A percentile compares a stretch with the other conserved stretches of the same genome.
phyloP scores from a whole-genome alignment of 2,329 filamentous ascomycete genomes.

The Sordariomycetes sp. region DNA sequence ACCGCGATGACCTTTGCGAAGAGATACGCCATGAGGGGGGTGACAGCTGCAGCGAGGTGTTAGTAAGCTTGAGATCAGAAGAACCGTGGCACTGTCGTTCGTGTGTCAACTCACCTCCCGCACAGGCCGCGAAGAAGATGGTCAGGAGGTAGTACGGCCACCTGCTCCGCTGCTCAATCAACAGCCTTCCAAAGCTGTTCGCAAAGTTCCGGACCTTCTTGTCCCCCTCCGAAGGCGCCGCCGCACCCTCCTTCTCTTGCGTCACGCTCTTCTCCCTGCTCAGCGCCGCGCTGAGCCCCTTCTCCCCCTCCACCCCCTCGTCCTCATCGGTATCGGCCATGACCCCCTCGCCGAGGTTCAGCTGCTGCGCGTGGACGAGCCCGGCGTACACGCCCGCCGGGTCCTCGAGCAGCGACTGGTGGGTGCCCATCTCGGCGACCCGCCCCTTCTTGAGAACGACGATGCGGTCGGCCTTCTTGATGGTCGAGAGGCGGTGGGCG shows the following conservation, averaged over 20 bases:
- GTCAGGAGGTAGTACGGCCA: constrained; percentile 40
- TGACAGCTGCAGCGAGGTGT: constrained; percentile 25
- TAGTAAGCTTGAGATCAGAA: neutral
- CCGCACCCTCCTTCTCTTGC: constrained; percentile 12
- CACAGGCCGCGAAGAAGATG: constrained; percentile 29
- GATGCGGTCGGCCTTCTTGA: constrained; percentile 69
- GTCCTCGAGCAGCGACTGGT: constrained; percentile 55
- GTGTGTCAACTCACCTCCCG: neutral
- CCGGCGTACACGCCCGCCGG: constrained; percentile 54
- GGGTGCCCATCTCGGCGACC: constrained; percentile 64
- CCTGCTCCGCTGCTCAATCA: constrained; percentile 42
- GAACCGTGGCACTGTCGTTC: neutral
- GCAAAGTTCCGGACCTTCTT: constrained; percentile 30
- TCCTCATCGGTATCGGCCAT: constrained; percentile 14
- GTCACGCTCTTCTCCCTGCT: constrained; percentile 34
- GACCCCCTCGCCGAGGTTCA: constrained; percentile 39
- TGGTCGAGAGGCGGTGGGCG: constrained; percentile 64
- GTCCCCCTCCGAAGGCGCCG: constrained; percentile 23
- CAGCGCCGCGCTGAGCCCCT: constrained; percentile 19
- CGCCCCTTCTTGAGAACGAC: constrained; percentile 47
- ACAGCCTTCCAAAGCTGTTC: constrained; percentile 42
- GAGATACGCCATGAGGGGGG: constrained; percentile 42
- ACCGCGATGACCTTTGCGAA: constrained; percentile 42
- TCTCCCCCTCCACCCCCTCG: constrained; percentile 11
- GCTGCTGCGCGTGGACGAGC: constrained; percentile 53